These are phyloP conservation scores for Cerioporus squamosus DNA, from an alignment of 1,284 basidiomycete species.

Conservation along the genomic window DNA sequence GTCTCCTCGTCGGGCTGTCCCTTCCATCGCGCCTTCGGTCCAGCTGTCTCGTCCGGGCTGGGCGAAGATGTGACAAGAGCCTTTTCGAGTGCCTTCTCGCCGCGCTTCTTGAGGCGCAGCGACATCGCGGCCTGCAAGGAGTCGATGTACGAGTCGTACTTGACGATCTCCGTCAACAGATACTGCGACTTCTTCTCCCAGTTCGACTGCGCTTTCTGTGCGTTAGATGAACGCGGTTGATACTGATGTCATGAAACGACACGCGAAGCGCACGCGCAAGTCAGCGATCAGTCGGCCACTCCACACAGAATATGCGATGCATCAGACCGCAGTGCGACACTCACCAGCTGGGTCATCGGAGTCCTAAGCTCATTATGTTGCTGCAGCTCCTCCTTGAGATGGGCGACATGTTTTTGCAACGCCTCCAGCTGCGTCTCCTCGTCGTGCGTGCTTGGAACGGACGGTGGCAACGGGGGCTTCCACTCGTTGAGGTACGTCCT, in stretches of 20 bases:
- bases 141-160: constrained; percentile 96
- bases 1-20: constrained; percentile 50
- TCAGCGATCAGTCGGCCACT: constrained; percentile 3
- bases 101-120: constrained; percentile 82
- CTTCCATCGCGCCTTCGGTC: constrained; percentile 48
- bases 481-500: constrained; percentile 90
- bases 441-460: constrained; percentile 83
- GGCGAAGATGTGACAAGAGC: constrained; percentile 56
- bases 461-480: constrained; percentile 87
- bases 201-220: constrained; percentile 80
- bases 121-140: constrained; percentile 82
- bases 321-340: constrained; percentile 29
- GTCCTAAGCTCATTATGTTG: constrained; percentile 84
- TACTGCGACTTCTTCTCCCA: constrained; percentile 94
- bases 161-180: constrained; percentile 89
- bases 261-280: constrained; percentile 1
- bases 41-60: constrained; percentile 41
- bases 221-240: constrained; percentile 74
- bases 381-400: constrained; percentile 80
- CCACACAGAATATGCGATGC: not conserved
- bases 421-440: constrained; percentile 93
- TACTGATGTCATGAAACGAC: constrained; percentile 57
- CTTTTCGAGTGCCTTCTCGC: constrained; percentile 83
- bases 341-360: constrained; percentile 83
- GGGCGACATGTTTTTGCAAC: constrained; percentile 77